Conservation (phyloP, 441 rosid species). For the Bocquillonia castaneifolia region DNA sequence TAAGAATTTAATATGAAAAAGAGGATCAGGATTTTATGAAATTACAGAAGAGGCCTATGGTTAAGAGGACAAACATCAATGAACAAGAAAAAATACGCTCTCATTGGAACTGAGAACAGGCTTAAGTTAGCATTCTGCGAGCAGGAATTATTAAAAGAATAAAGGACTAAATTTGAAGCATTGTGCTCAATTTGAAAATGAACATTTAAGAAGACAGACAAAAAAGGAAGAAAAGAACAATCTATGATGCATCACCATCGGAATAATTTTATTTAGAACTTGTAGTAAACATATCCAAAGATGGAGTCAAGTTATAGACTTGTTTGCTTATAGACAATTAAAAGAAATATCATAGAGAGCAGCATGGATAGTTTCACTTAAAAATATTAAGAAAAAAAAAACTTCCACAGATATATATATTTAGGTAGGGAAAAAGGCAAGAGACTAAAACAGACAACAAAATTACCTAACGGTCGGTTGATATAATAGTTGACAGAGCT, state of each 20-base stretch:
- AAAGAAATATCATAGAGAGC: background rate
- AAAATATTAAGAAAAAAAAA: background rate
- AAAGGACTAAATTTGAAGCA: background rate
- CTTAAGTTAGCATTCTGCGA: background rate
- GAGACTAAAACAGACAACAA: conserved; percentile 18
- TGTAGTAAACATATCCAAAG: background rate
- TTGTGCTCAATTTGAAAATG: background rate
- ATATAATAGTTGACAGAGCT: conserved; percentile 60
- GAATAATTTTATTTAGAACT: background rate
- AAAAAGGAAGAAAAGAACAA: background rate
- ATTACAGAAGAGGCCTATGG: background rate
- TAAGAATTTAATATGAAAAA: background rate
- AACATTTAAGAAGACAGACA: background rate
- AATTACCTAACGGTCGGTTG: conserved; percentile 73
- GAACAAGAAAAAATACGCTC: background rate
- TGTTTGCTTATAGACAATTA: background rate
- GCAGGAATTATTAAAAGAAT: background rate
- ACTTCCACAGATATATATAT: background rate
- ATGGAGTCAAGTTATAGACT: background rate
- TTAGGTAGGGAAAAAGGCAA: background rate
- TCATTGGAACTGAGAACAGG: too few relatives aligned
- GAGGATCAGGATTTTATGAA: background rate
- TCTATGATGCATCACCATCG: background rate
- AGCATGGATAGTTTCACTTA: background rate
- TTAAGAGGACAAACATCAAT: background rate